Conservation (phyloP, 2,329 filamentous ascomycete genomes). For the Fusarium camptoceras region DNA sequence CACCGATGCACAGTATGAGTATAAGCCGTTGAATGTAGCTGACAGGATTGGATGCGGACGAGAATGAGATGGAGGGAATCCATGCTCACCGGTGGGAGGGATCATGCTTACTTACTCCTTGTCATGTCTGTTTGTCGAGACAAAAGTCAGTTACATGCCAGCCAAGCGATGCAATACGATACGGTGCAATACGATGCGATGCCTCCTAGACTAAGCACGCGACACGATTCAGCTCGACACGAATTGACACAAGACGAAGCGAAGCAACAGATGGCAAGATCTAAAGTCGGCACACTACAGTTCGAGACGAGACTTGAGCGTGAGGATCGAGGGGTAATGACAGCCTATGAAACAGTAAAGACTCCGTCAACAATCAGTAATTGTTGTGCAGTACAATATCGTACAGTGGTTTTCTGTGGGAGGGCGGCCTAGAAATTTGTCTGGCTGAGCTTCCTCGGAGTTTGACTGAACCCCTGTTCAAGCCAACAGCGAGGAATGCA, state of each 20-base stretch:
- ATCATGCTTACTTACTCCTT: background rate
- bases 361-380: constrained; percentile 22
- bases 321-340: constrained; percentile 21
- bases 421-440: constrained; percentile 27
- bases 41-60: background rate
- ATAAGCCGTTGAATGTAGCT: background rate
- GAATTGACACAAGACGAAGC: constrained; percentile 7
- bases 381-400: background rate
- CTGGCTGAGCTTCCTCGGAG: constrained; percentile 29
- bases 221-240: background rate
- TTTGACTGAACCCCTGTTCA: constrained; percentile 22
- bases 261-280: constrained; percentile 31
- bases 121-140: constrained; percentile 8
- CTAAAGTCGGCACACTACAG: constrained; percentile 9
- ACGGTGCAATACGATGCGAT: constrained; percentile 8
- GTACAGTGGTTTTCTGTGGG: constrained; percentile 1
- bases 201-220: background rate
- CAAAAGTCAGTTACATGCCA: constrained; percentile 15
- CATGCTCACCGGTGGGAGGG: constrained; percentile 22
- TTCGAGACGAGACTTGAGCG: constrained; percentile 15
- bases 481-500: constrained; percentile 34
- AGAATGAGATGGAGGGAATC: constrained; percentile 9
- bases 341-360: constrained; percentile 39
- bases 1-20: constrained; percentile 34
- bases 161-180: constrained; percentile 5